Evolutionary conservation across 2,329 filamentous ascomycete species (phyloP).

Genomic region (Ophiocordyceps australis): DNA sequence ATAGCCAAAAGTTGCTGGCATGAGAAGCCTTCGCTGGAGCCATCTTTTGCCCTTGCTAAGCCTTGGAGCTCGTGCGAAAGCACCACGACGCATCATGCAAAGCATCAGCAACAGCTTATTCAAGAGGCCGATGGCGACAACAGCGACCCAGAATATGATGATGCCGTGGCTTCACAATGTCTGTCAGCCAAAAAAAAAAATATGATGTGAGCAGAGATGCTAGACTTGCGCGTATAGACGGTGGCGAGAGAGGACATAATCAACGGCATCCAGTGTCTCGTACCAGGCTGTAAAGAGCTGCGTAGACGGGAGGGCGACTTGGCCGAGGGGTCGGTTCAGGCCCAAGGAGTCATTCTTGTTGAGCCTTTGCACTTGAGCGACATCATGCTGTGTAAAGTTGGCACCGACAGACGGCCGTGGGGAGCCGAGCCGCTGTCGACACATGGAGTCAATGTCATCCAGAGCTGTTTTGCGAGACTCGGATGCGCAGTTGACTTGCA

Average conservation of each 20-base stretch:
- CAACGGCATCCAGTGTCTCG: conserved; percentile 1
- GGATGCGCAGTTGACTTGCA: neutral
- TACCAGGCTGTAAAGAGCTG: neutral
- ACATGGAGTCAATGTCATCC: neutral
- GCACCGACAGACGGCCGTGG: neutral
- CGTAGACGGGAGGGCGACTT: neutral
- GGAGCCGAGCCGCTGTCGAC: neutral
- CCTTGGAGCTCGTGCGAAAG: neutral
- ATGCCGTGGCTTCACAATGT: conserved; percentile 8
- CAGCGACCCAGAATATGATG: conserved; percentile 20
- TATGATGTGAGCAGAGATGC: neutral
- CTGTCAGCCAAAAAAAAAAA: neutral
- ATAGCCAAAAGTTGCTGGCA: conserved; percentile 24
- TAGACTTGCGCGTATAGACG: neutral
- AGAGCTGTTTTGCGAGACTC: no score
- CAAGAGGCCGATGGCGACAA: conserved; percentile 16
- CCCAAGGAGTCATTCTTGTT: neutral
- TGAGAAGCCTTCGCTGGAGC: conserved; percentile 13
- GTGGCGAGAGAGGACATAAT: neutral
- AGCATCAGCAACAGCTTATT: conserved; percentile 10
- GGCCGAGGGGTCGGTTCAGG: neutral
- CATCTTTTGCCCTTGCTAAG: conserved; percentile 6
- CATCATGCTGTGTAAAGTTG: neutral
- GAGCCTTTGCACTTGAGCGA: neutral
- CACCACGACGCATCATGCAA: neutral